phyloP scores from a whole-genome alignment of 2,329 filamentous ascomycete species.

The Fusarium acutatum region DNA sequence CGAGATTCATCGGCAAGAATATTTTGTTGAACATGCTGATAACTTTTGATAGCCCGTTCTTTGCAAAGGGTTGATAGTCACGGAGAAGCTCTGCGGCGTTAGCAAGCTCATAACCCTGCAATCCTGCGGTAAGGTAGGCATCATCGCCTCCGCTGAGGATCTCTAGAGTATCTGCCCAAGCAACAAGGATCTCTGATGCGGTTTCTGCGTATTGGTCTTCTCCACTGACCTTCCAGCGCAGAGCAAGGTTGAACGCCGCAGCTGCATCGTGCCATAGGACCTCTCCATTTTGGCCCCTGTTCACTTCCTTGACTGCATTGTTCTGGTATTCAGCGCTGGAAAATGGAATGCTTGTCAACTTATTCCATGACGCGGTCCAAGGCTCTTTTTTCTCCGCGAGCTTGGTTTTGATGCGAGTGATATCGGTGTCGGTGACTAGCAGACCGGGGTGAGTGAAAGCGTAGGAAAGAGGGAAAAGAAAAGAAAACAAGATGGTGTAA shows the following conservation, averaged over 20 bases:
- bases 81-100: slow-evolving; percentile 56
- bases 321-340: neutral
- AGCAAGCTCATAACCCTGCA: slow-evolving; percentile 57
- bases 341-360: neutral
- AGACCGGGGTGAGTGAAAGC: neutral
- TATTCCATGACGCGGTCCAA: neutral
- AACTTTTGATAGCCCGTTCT: neutral
- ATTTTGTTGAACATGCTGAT: neutral
- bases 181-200: neutral
- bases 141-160: neutral
- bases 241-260: neutral
- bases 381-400: neutral
- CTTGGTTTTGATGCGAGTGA: neutral
- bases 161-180: neutral
- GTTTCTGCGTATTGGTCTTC: neutral
- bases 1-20: neutral
- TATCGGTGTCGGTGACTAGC: neutral
- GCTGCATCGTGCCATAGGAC: neutral
- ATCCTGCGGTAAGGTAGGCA: slow-evolving; percentile 48
- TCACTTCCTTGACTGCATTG: neutral
- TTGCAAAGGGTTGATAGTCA: slow-evolving; percentile 32
- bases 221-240: neutral
- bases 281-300: neutral
- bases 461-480: slow-evolving; percentile 38
- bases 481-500: neutral